These are phyloP conservation scores for Mycogone perniciosa DNA, from an alignment of 2,329 filamentous ascomycete genomes.

Conservation along the genomic window DNA sequence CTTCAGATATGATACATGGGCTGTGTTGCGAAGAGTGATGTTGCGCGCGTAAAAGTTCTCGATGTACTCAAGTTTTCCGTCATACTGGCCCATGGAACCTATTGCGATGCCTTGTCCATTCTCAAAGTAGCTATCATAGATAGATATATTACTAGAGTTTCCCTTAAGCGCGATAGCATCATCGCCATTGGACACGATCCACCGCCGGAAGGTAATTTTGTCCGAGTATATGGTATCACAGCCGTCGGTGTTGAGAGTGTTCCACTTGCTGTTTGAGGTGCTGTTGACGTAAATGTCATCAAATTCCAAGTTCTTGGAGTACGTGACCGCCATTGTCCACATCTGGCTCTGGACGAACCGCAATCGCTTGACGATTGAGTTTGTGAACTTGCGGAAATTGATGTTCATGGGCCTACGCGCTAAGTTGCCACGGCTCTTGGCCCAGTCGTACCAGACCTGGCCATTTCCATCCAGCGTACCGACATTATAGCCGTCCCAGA, in stretches of 20 bases:
- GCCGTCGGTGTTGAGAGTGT: constrained; percentile 36
- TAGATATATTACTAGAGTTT: constrained; percentile 48
- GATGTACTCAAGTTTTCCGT: constrained; percentile 40
- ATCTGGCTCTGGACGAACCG: constrained; percentile 52
- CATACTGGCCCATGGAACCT: constrained; percentile 51
- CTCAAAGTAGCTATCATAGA: constrained; percentile 43
- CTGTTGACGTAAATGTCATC: constrained; percentile 50
- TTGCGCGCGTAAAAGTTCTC: constrained; percentile 43
- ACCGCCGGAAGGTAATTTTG: constrained; percentile 44
- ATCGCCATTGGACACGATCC: constrained; percentile 46
- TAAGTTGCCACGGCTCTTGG: constrained; percentile 38
- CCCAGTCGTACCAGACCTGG: constrained; percentile 52
- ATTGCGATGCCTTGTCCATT: constrained; percentile 49
- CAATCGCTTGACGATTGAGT: constrained; percentile 42
- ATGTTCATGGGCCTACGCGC: constrained; percentile 47
- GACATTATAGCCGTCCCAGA: constrained; percentile 41
- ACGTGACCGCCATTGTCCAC: constrained; percentile 52
- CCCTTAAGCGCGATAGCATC: constrained; percentile 49
- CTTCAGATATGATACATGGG: constrained; percentile 49
- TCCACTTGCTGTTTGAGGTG: constrained; percentile 28
- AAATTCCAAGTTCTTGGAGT: constrained; percentile 40
- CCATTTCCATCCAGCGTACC: constrained; percentile 56
- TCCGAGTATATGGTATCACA: constrained; percentile 47
- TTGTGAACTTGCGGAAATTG: constrained; percentile 35
- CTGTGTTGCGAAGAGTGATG: constrained; percentile 38